Evolutionary conservation across 306 rosid genomes (phyloP).

Genomic region (Quercus mongolica): DNA sequence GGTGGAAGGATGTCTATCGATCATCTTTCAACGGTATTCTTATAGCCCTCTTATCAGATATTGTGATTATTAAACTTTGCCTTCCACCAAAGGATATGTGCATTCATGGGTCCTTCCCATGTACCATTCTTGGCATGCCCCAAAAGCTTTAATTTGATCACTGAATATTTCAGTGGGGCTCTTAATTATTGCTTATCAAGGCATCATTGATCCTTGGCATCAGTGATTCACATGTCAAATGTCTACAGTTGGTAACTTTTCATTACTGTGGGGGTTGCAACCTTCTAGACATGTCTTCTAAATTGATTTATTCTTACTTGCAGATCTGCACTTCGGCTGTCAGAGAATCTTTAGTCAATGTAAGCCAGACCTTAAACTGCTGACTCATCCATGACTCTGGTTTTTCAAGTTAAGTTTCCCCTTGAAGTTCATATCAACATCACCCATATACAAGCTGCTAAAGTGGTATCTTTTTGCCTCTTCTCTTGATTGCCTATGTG

Average conservation of each 20-base stretch:
- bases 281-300: not conserved
- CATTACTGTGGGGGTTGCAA: conserved; percentile 1
- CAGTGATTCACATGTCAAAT: not conserved
- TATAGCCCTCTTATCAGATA: not conserved
- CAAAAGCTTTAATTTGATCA: not conserved
- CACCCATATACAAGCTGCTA: conserved; percentile 36
- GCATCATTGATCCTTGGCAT: not conserved
- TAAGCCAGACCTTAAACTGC: conserved; percentile 56
- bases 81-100: not conserved
- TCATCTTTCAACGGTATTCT: conserved; percentile 68
- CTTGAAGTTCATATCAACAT: conserved; percentile 25
- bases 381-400: conserved; percentile 28
- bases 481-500: conserved; percentile 38
- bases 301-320: conserved; percentile 25
- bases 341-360: conserved; percentile 84
- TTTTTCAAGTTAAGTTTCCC: conserved; percentile 36
- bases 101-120: not conserved
- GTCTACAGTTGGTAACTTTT: not conserved
- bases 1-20: conserved; percentile 48
- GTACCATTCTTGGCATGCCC: not conserved
- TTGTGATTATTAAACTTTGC: not conserved
- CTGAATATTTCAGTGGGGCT: not conserved
- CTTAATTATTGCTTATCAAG: not conserved
- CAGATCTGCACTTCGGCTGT: conserved; percentile 86
- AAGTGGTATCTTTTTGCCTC: conserved; percentile 29